These are phyloP conservation scores for Rhodotorula sp. DNA, from an alignment of 1,284 basidiomycete genomes.

Conservation along the genomic window DNA sequence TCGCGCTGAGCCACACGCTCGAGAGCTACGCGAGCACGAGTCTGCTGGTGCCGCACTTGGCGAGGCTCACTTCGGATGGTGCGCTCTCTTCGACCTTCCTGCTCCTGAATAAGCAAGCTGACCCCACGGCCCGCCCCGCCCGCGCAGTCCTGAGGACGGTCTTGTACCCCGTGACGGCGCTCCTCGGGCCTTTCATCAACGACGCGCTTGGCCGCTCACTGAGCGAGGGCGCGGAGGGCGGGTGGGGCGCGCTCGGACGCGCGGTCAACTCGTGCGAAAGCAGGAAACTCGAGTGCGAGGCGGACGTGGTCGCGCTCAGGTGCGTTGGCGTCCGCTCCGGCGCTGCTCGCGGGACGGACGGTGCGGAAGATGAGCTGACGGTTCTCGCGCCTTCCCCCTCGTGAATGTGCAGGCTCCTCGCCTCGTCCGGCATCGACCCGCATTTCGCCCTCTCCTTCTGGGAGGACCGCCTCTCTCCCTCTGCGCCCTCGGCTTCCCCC, in stretches of 20 bases:
- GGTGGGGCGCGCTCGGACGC: constrained; percentile 30
- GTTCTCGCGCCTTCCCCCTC: not conserved
- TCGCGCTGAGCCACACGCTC: constrained; percentile 45
- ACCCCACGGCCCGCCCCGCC: not conserved
- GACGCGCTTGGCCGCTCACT: constrained; percentile 42
- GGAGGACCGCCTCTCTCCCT: constrained; percentile 32
- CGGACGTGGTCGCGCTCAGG: constrained; percentile 41
- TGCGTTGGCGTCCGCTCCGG: constrained; percentile 7
- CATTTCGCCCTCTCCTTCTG: constrained; percentile 43
- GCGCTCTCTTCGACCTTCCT: not conserved
- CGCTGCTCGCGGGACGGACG: too few relatives aligned
- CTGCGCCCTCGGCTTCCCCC: not conserved
- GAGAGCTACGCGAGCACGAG: constrained; percentile 44
- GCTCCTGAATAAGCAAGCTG: not conserved
- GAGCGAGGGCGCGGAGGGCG: constrained; percentile 26
- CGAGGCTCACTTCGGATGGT: constrained; percentile 43
- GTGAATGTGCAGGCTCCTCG: constrained; percentile 37
- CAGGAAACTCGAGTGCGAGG: constrained; percentile 34
- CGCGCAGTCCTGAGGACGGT: constrained; percentile 43
- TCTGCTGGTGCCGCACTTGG: constrained; percentile 42
- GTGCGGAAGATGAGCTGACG: too few relatives aligned
- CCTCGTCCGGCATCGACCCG: constrained; percentile 45
- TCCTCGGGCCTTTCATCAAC: constrained; percentile 47
- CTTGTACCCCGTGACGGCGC: constrained; percentile 43
- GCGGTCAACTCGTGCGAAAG: constrained; percentile 38